phyloP scores from a whole-genome alignment of 1,284 basidiomycete species.

The Coniophora puteana region DNA sequence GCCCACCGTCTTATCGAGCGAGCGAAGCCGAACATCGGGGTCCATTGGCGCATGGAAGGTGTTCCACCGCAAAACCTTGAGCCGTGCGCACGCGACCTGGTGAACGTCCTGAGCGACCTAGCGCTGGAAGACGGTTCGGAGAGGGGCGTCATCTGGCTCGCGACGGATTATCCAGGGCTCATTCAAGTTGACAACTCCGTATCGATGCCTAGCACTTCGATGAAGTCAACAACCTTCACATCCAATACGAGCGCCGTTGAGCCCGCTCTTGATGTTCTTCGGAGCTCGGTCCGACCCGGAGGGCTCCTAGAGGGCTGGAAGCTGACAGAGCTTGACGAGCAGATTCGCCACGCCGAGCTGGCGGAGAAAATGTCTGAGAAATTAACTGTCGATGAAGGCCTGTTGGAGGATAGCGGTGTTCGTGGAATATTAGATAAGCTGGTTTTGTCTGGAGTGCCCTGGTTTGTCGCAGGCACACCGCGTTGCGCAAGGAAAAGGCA shows the following conservation, averaged over 20 bases:
- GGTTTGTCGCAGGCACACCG: slow-evolving; percentile 40
- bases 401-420: slow-evolving; percentile 41
- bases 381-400: slow-evolving; percentile 25
- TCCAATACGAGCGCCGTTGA: slow-evolving; percentile 32
- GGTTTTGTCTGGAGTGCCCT: slow-evolving; percentile 37
- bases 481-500: slow-evolving; percentile 37
- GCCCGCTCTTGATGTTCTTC: slow-evolving; percentile 37
- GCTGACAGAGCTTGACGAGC: slow-evolving; percentile 35
- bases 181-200: slow-evolving; percentile 6
- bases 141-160: slow-evolving; percentile 41
- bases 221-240: slow-evolving; percentile 32
- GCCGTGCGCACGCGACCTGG: slow-evolving; percentile 41
- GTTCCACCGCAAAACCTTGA: slow-evolving; percentile 33
- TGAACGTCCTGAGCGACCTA: slow-evolving; percentile 35
- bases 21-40: slow-evolving; percentile 34
- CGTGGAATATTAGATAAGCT: slow-evolving; percentile 47
- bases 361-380: too few species aligned
- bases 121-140: slow-evolving; percentile 28
- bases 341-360: slow-evolving; percentile 16
- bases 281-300: slow-evolving; percentile 34
- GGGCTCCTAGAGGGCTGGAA: slow-evolving; percentile 36
- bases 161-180: slow-evolving; percentile 41
- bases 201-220: neutral
- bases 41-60: slow-evolving; percentile 51
- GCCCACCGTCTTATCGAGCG: slow-evolving; percentile 32